Evolutionary conservation across 805 yeast species (phyloP), one percentile per base, ranked within the genome.

Genomic region (Grigorovia yakushimaensis): DNA sequence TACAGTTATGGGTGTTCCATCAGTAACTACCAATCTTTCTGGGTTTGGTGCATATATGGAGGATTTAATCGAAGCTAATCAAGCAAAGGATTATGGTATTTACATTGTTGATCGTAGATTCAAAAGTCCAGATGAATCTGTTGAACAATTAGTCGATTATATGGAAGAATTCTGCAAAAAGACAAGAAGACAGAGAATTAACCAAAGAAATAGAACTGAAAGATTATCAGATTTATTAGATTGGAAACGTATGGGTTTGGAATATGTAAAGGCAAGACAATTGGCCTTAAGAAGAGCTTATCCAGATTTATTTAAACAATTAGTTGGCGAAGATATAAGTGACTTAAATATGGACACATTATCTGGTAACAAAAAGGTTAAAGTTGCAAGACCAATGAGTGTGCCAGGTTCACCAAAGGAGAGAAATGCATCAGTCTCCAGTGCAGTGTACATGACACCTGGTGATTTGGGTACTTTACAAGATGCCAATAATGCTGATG

Each of bases 11-110:
- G 98, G 98, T 48, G 95, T 93, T 50, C 98, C 98, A 17, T 87
- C 96, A 6, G 86, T 91, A 60, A 91, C 98, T 10, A 91, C 98
- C 39, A 91, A 91, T 65, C 71, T 91, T 50, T 87, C 96, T 2
- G 98, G 98, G 1, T 91, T 91, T 63, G 98, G 98, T 44, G 94
- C 98, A 55, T 91, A 91, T 70, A 91, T 91, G 98, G 98, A 91
- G 69, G 97, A 91, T 65, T 74, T 91, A 53, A 91, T 91, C 64
- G 97, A 91, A 64, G 86, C 87, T 59, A 60, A 65, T 42, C 69
- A 65, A 52, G 84, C 97, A 18, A 77, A 84, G 50, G 98, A 93
- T 68, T 93, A 93, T 61, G 98, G 98, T 62, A 93, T 91, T 60
- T 93, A 93, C 69, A 87, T 91, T 55, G 97, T 91, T 45, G 98